Evolutionary conservation across 257 asterid genomes (phyloP).

Genomic region (Agastache rugosa): DNA sequence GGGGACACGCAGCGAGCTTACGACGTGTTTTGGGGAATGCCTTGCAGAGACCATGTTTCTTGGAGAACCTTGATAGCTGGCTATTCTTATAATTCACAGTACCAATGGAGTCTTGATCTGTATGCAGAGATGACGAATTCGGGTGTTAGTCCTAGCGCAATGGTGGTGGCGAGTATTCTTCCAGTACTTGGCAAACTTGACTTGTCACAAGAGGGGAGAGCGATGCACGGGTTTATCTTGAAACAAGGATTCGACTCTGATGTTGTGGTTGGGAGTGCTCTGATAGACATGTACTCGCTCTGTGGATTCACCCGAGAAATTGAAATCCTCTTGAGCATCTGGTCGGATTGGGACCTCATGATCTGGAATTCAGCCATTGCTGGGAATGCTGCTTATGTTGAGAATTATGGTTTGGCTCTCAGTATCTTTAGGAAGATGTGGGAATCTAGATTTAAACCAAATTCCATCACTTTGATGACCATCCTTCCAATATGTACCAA

Average conservation of each 20-base stretch:
- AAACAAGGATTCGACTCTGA: constrained; percentile 43
- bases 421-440: constrained; percentile 38
- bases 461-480: constrained; percentile 43
- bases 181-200: constrained; percentile 43
- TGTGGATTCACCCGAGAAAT: constrained; percentile 38
- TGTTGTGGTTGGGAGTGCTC: constrained; percentile 40
- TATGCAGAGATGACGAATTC: constrained; percentile 33
- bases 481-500: constrained; percentile 45
- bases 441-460: constrained; percentile 37
- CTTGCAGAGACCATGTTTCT: constrained; percentile 41
- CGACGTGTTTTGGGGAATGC: constrained; percentile 38
- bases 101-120: constrained; percentile 39
- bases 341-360: constrained; percentile 42
- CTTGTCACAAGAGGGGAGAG: constrained; percentile 40
- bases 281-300: constrained; percentile 46
- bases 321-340: constrained; percentile 30
- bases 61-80: constrained; percentile 52
- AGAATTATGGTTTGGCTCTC: constrained; percentile 34
- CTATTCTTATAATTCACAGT: constrained; percentile 41
- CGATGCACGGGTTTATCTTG: constrained; percentile 42
- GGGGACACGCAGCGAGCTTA: constrained; percentile 42
- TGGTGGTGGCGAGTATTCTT: constrained; percentile 43
- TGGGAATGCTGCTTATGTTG: constrained; percentile 39
- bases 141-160: constrained; percentile 32
- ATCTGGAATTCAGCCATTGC: constrained; percentile 46